Percentiles rank a stretch among this genome's conserved stretches.
These are phyloP conservation scores for Zalaria sp. DNA, from an alignment of 2,329 filamentous ascomycete species.

Conservation along the genomic window DNA sequence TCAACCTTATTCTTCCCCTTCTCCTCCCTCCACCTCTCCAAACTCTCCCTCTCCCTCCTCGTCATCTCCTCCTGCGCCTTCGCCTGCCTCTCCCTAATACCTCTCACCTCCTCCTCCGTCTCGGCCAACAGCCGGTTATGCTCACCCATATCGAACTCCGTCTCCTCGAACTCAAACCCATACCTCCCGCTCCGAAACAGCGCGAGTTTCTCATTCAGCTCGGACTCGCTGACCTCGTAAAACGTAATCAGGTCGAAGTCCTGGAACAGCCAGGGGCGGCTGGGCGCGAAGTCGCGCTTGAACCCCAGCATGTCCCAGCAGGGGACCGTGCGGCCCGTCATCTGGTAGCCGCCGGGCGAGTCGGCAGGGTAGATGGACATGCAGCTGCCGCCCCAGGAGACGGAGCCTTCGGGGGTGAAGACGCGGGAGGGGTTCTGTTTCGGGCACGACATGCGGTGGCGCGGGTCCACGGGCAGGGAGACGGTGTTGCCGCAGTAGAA, in stretches of 20 bases:
- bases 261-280: constrained; percentile 39
- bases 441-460: constrained; percentile 38
- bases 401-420: constrained; percentile 42
- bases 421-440: constrained; percentile 44
- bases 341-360: constrained; percentile 42
- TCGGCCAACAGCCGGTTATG: constrained; percentile 36
- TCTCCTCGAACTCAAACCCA: constrained; percentile 34
- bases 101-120: constrained; percentile 32
- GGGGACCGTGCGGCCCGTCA: constrained; percentile 36
- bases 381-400: constrained; percentile 42
- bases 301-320: constrained; percentile 39
- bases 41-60: constrained; percentile 31
- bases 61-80: constrained; percentile 34
- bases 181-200: constrained; percentile 38
- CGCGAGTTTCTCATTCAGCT: constrained; percentile 34
- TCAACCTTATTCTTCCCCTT: constrained; percentile 30
- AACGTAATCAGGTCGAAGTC: constrained; percentile 44
- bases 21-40: constrained; percentile 28
- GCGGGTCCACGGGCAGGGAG: constrained; percentile 38
- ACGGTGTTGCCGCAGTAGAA: constrained; percentile 42
- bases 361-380: constrained; percentile 43
- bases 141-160: constrained; percentile 40
- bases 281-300: constrained; percentile 32
- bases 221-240: constrained; percentile 37
- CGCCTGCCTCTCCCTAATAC: constrained; percentile 31